Conservation (phyloP, 2,329 filamentous ascomycete genomes). For the Colletotrichum karsti region DNA sequence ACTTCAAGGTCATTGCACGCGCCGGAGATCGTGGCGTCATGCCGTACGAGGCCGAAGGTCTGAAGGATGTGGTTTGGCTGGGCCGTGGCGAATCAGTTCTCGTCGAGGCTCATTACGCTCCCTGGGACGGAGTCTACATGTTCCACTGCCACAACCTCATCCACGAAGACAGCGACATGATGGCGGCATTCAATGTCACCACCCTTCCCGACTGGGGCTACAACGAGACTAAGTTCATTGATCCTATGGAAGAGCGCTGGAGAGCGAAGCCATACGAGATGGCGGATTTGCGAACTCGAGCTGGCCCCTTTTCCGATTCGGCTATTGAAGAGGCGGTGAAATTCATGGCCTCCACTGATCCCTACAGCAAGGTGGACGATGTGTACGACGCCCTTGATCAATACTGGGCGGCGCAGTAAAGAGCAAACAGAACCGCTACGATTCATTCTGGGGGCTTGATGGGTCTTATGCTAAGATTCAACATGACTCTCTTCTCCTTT, state of each 20-base stretch:
- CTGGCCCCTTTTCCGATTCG: neutral
- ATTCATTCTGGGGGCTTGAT: too few species aligned
- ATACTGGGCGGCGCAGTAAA: conserved; percentile 5
- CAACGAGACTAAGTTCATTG: conserved; percentile 43
- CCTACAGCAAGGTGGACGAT: conserved; percentile 7
- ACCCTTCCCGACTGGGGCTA: conserved; percentile 45
- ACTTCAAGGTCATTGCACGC: conserved; percentile 59
- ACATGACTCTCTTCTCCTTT: too few species aligned
- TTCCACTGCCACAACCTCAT: conserved; percentile 54
- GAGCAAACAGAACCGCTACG: too few species aligned
- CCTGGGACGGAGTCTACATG: conserved; percentile 59
- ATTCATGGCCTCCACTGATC: neutral
- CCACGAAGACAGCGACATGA: conserved; percentile 53
- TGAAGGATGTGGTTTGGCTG: conserved; percentile 63
- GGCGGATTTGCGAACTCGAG: conserved; percentile 5
- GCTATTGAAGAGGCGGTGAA: neutral
- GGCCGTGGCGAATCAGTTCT: conserved; percentile 53
- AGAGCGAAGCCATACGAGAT: conserved; percentile 5
- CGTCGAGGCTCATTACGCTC: conserved; percentile 58
- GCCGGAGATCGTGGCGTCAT: conserved; percentile 47
- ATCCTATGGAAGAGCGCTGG: conserved; percentile 45
- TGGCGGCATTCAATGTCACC: conserved; percentile 53
- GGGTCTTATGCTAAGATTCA: too few species aligned
- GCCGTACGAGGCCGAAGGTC: conserved; percentile 56
- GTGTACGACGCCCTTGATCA: neutral